A percentile compares a stretch with the other conserved stretches of the same genome.
These are phyloP conservation scores for Boletus sp. DNA, from an alignment of 768 basidiomycete species.

Conservation along the genomic window DNA sequence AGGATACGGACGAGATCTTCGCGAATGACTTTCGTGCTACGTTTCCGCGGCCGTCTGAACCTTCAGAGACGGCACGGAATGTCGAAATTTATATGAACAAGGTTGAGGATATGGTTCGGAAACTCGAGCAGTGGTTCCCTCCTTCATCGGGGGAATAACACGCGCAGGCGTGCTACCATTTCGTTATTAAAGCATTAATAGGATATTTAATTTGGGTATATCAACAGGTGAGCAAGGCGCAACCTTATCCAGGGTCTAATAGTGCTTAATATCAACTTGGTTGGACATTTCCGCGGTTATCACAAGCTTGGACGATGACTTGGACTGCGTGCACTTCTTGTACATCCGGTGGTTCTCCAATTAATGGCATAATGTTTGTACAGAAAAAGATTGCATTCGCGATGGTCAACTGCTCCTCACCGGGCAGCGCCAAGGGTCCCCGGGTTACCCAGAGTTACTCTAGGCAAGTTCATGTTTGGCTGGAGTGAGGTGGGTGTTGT, in stretches of 20 bases:
- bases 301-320: not conserved
- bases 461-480: not conserved
- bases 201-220: not conserved
- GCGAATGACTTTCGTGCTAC: slow-evolving; percentile 22
- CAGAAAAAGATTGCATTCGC: not conserved
- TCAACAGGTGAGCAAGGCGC: not conserved
- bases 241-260: not conserved
- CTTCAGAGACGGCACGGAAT: slow-evolving; percentile 9
- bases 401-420: not conserved
- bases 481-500: not conserved
- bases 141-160: not conserved
- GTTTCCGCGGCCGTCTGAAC: slow-evolving; percentile 19
- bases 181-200: not conserved
- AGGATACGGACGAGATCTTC: slow-evolving; percentile 12
- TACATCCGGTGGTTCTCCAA: not conserved
- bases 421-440: not conserved
- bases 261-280: not conserved
- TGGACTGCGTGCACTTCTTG: not conserved
- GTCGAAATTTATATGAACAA: slow-evolving; percentile 24
- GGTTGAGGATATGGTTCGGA: slow-evolving; percentile 26
- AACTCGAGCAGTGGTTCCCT: slow-evolving; percentile 26
- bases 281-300: not conserved
- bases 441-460: not conserved
- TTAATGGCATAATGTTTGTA: not conserved
- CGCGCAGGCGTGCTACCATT: not conserved